phyloP scores from a whole-genome alignment of 345 rosid species.

The Moricandia arvensis region DNA sequence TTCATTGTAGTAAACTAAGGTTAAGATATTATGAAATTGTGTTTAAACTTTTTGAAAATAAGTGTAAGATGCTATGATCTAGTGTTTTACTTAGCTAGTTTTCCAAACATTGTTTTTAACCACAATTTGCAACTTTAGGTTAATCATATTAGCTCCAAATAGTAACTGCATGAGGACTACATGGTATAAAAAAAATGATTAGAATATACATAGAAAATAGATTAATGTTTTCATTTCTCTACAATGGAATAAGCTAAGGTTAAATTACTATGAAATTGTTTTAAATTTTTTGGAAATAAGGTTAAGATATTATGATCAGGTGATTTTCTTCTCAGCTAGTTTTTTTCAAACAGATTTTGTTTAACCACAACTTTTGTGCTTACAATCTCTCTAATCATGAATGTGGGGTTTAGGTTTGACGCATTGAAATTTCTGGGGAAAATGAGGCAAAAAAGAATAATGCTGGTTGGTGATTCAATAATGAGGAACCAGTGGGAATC shows the following conservation, averaged over 20 bases:
- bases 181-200: too few relatives aligned
- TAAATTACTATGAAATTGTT: too few relatives aligned
- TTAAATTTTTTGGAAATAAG: background rate
- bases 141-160: background rate
- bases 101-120: background rate
- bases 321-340: background rate
- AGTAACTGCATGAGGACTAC: too few relatives aligned
- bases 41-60: background rate
- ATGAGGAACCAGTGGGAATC: slow-evolving; percentile 99
- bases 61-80: background rate
- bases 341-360: background rate
- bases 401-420: slow-evolving; percentile 58
- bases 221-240: too few relatives aligned
- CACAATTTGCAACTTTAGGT: background rate
- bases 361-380: background rate
- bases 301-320: background rate
- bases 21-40: background rate
- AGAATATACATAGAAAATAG: too few relatives aligned
- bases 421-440: slow-evolving; percentile 76
- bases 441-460: slow-evolving; percentile 79
- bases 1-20: background rate
- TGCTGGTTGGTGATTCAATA: slow-evolving; percentile 93
- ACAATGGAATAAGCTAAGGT: too few relatives aligned
- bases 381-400: background rate
- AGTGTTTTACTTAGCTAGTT: background rate